Percentiles rank a stretch among this genome's conserved stretches.
phyloP scores from a whole-genome alignment of 2,329 filamentous ascomycete genomes.

The Periconia digitata region DNA sequence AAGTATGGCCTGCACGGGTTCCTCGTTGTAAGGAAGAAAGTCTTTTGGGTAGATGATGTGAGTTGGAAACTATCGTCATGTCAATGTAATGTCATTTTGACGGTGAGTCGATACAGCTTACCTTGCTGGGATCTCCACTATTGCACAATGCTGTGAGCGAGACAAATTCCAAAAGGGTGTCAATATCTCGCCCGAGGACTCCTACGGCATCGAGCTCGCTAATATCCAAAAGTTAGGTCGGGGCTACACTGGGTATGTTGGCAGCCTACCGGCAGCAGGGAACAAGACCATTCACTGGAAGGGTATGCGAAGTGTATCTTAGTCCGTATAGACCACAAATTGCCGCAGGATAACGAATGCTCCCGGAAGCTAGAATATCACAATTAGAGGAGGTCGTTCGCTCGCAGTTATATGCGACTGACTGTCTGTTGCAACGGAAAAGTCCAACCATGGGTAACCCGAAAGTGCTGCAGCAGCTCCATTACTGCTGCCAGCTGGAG shows the following conservation, averaged over 20 bases:
- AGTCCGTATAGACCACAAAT: not conserved
- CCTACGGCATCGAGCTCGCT: not conserved
- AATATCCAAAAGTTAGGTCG: not conserved
- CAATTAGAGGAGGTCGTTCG: not conserved
- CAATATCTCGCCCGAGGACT: not conserved
- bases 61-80: not conserved
- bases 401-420: not conserved
- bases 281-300: not conserved
- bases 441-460: conserved; percentile 14
- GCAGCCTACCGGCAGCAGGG: not conserved
- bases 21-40: not conserved
- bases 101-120: not conserved
- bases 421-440: conserved; percentile 38
- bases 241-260: not conserved
- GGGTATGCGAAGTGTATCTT: not conserved
- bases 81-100: not conserved
- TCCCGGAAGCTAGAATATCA: not conserved
- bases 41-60: not conserved
- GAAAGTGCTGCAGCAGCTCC: conserved; percentile 7
- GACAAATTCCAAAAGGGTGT: not conserved
- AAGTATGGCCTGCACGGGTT: not conserved
- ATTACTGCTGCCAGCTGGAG: conserved; percentile 8
- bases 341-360: not conserved
- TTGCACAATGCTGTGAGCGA: no score
- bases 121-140: no score